phyloP scores from a whole-genome alignment of 2,329 filamentous ascomycete species.

The Ceratocystis cacaofunesta region DNA sequence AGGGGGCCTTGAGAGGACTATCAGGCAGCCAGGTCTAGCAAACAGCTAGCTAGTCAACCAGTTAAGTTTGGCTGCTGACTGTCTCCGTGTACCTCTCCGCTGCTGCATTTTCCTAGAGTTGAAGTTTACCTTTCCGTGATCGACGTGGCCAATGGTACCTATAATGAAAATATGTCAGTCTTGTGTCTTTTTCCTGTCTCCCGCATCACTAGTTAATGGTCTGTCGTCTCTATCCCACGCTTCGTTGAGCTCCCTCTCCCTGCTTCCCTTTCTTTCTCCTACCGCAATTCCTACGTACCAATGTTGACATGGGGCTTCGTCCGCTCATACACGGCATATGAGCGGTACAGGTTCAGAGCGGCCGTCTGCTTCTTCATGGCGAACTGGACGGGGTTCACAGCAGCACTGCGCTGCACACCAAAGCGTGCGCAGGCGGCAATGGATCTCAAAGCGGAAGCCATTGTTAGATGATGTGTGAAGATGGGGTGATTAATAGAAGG shows the following conservation, averaged over 20 bases:
- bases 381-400: constrained; percentile 62
- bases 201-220: background rate
- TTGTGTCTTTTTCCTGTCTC: background rate
- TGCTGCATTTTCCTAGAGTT: too few relatives aligned
- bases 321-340: constrained; percentile 63
- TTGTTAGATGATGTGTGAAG: constrained; percentile 31
- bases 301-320: constrained; percentile 98
- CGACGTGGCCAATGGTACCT: constrained; percentile 98
- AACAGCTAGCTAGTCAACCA: background rate
- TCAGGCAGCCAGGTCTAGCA: background rate
- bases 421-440: constrained; percentile 64
- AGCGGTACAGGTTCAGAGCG: constrained; percentile 49
- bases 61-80: background rate
- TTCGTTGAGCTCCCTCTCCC: background rate
- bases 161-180: constrained; percentile 18
- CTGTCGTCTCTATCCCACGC: background rate
- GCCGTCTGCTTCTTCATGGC: constrained; percentile 49
- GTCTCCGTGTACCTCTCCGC: too few relatives aligned
- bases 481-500: background rate
- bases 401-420: constrained; percentile 53
- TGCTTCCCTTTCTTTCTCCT: background rate
- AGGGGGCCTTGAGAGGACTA: background rate
- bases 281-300: constrained; percentile 37
- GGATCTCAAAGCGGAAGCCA: constrained; percentile 69
- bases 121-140: constrained; percentile 81